phyloP scores from a whole-genome alignment of 306 rosid genomes.

The Luffa acutangula region DNA sequence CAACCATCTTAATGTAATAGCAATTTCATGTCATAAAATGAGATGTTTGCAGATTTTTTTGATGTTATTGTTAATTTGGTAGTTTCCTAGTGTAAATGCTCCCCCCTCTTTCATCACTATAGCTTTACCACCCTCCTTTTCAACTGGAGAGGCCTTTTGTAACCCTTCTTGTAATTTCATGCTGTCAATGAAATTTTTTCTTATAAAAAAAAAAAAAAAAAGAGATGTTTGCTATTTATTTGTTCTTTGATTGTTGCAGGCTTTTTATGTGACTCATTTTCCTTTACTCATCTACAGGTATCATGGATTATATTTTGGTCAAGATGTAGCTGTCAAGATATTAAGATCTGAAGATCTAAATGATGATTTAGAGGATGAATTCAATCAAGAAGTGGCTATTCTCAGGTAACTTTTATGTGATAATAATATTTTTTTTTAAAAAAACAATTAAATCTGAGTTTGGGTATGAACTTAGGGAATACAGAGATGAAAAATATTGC shows the following conservation, averaged over 20 bases:
- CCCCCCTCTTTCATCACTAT: too few species aligned
- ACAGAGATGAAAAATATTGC: background rate
- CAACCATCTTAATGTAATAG: background rate
- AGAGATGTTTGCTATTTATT: background rate
- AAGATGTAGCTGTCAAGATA: conserved; percentile 97
- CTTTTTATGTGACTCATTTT: conserved; percentile 5
- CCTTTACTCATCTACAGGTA: conserved; percentile 35
- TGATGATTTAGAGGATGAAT: conserved; percentile 78
- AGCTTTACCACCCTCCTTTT: too few species aligned
- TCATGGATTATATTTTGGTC: conserved; percentile 74
- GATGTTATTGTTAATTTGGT: too few species aligned
- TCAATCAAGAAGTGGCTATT: conserved; percentile 92
- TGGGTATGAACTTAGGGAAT: background rate
- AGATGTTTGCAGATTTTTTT: background rate
- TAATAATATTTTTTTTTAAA: background rate
- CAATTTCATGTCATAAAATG: background rate
- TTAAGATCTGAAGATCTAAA: conserved; percentile 75
- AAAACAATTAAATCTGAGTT: background rate
- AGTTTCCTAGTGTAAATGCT: too few species aligned
- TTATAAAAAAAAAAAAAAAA: background rate
- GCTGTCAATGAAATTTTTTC: too few species aligned
- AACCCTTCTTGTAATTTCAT: too few species aligned
- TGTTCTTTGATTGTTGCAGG: background rate
- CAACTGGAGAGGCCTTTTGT: too few species aligned
- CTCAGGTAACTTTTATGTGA: conserved; percentile 39